These are phyloP conservation scores for Candida frijolesensis DNA, from an alignment of 1,139 yeast species.

Conservation along the genomic window DNA sequence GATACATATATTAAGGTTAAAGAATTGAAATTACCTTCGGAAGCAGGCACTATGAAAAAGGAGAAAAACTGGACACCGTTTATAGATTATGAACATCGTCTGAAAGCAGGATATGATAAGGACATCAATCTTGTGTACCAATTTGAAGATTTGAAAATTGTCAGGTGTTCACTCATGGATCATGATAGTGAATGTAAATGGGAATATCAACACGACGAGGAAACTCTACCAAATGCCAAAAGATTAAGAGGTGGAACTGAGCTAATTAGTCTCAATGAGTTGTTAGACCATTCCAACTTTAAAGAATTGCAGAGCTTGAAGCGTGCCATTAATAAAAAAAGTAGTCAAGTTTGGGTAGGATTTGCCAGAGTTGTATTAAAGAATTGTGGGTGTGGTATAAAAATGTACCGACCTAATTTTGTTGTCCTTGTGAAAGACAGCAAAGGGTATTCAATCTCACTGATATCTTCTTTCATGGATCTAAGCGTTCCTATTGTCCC, in stretches of 20 bases:
- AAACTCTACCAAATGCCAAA: slow-evolving; percentile 23
- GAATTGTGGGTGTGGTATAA: slow-evolving; percentile 38
- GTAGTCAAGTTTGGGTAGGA: slow-evolving; percentile 35
- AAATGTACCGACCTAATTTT: slow-evolving; percentile 38
- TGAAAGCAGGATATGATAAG: slow-evolving; percentile 25
- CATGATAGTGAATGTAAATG: slow-evolving; percentile 17
- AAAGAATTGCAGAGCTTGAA: slow-evolving; percentile 9
- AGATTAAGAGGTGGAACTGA: slow-evolving; percentile 42
- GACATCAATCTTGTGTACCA: slow-evolving; percentile 35
- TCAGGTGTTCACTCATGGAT: slow-evolving; percentile 33
- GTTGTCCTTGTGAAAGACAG: slow-evolving; percentile 26
- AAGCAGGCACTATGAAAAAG: slow-evolving; percentile 22
- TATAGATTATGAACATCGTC: slow-evolving; percentile 25
- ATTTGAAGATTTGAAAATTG: slow-evolving; percentile 37
- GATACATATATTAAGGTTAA: slow-evolving; percentile 23
- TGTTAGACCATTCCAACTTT: slow-evolving; percentile 16
- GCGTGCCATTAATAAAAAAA: slow-evolving; percentile 17
- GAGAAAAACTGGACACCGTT: slow-evolving; percentile 48
- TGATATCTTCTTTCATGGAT: slow-evolving; percentile 35
- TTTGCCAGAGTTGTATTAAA: slow-evolving; percentile 38
- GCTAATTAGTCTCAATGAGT: slow-evolving; percentile 26
- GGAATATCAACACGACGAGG: slow-evolving; percentile 11
- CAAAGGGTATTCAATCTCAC: slow-evolving; percentile 26
- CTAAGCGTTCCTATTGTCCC: slow-evolving; percentile 34
- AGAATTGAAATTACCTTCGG: slow-evolving; percentile 26